phyloP scores from a whole-genome alignment of 192 early-diverging fungal genomes.

The Funneliformis geosporum region DNA sequence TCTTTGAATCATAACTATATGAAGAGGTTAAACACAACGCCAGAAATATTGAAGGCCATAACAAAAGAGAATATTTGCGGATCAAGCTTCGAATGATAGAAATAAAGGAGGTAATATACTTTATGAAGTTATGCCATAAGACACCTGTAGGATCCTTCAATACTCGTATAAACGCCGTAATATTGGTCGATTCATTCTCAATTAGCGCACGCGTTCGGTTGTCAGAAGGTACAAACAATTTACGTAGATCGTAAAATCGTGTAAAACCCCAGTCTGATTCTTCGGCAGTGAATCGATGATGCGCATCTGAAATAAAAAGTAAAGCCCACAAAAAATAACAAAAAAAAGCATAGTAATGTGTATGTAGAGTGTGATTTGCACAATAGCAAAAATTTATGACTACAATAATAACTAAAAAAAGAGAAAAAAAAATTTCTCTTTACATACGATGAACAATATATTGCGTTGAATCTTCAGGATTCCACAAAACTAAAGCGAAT shows the following conservation, averaged over 20 bases:
- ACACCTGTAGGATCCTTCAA: conserved; percentile 88
- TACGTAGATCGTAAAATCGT: conserved; percentile 61
- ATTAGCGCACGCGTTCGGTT: conserved; percentile 57
- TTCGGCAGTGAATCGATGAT: conserved; percentile 80
- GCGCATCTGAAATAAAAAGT: conserved; percentile 48
- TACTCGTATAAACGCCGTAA: conserved; percentile 74
- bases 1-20: conserved; percentile 84
- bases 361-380: not conserved
- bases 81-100: conserved; percentile 9
- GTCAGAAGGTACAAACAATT: conserved; percentile 43
- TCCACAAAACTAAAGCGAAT: conserved; percentile 79
- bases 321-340: not conserved
- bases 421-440: not conserved
- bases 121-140: conserved; percentile 91
- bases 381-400: not conserved
- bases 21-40: conserved; percentile 30
- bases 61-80: conserved; percentile 9
- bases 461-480: conserved; percentile 64
- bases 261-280: conserved; percentile 98
- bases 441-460: conserved; percentile 55
- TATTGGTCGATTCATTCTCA: conserved; percentile 63
- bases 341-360: not conserved
- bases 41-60: conserved; percentile 24
- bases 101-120: conserved; percentile 53
- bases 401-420: not conserved